phyloP scores from a whole-genome alignment of 768 basidiomycete species.

The Neoboletus magnificus region DNA sequence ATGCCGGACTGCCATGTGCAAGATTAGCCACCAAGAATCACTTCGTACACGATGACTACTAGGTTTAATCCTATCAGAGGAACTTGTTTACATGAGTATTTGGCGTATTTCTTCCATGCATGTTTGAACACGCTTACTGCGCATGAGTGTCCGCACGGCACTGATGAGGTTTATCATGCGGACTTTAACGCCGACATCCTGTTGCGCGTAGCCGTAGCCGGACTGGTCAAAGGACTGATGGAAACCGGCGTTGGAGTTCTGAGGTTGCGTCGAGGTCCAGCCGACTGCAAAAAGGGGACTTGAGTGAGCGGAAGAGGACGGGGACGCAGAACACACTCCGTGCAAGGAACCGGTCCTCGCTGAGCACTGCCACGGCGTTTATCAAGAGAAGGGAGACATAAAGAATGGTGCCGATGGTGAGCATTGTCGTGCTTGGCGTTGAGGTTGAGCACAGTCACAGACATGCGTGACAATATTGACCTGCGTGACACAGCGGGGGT shows the following conservation, averaged over 20 bases:
- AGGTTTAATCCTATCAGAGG: conserved; percentile 88
- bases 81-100: conserved; percentile 50
- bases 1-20: conserved; percentile 15
- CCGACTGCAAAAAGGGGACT: conserved; percentile 59
- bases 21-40: conserved; percentile 57
- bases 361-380: conserved; percentile 93
- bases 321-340: conserved; percentile 57
- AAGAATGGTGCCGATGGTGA: conserved; percentile 68
- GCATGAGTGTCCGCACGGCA: conserved; percentile 94
- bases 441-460: neutral
- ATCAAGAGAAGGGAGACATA: conserved; percentile 86
- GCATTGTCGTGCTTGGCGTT: conserved; percentile 38
- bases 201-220: conserved; percentile 51
- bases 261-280: conserved; percentile 73
- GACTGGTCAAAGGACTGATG: conserved; percentile 68
- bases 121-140: conserved; percentile 64
- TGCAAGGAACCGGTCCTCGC: conserved; percentile 94
- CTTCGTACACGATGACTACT: conserved; percentile 81
- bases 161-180: conserved; percentile 89
- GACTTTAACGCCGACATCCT: conserved; percentile 73
- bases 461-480: conserved; percentile 14
- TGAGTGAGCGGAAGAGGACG: conserved; percentile 13
- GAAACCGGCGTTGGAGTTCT: conserved; percentile 52
- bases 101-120: conserved; percentile 9
- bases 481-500: conserved; percentile 11